A percentile compares a stretch with the other conserved stretches of the same genome.
Conservation (phyloP, 495 filamentous ascomycete species). For the Lophiotrema nucula region DNA sequence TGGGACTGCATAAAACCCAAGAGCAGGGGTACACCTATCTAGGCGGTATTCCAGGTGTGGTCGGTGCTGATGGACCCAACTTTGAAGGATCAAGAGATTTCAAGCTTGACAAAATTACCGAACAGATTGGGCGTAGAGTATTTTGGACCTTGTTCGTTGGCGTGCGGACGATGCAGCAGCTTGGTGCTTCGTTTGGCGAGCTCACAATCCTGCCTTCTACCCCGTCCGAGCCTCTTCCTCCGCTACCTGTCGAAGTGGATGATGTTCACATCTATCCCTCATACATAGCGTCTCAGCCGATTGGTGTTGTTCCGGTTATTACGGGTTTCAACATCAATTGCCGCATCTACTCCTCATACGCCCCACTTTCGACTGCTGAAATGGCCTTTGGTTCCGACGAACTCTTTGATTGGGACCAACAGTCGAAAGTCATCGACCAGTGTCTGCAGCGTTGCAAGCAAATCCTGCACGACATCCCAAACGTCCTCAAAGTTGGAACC, state of each 20-base stretch:
- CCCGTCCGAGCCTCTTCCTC: constrained; percentile 70
- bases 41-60: constrained; percentile 4
- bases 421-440: constrained; percentile 61
- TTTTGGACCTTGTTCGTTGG: constrained; percentile 76
- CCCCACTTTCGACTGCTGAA: constrained; percentile 65
- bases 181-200: constrained; percentile 64
- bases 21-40: constrained; percentile 38
- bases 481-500: constrained; percentile 56
- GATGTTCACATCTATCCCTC: constrained; percentile 69
- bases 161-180: constrained; percentile 64
- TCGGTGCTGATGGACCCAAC: constrained; percentile 26
- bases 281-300: constrained; percentile 63
- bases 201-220: constrained; percentile 69
- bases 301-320: constrained; percentile 59
- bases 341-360: constrained; percentile 69
- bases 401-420: constrained; percentile 69
- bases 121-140: constrained; percentile 73
- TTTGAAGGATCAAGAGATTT: constrained; percentile 39
- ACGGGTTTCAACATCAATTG: constrained; percentile 77
- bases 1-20: constrained; percentile 58
- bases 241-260: constrained; percentile 75
- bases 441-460: constrained; percentile 61
- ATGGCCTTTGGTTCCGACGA: constrained; percentile 69
- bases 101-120: constrained; percentile 63
- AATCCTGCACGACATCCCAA: constrained; percentile 58